Conservation (phyloP, 108 stramenopile genomes). For the Mayamaea pseudoterrestris region DNA sequence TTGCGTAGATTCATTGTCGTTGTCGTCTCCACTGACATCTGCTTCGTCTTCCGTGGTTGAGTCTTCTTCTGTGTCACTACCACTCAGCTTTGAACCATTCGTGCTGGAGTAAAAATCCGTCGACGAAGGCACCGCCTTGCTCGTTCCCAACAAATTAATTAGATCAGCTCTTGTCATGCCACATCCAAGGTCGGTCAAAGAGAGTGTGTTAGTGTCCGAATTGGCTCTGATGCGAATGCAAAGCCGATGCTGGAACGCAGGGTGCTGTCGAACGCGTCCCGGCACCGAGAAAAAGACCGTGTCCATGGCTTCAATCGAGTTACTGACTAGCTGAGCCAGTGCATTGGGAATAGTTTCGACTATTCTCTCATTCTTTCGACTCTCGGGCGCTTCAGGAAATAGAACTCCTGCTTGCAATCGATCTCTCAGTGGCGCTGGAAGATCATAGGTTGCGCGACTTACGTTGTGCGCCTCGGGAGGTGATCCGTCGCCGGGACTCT, state of each 20-base stretch:
- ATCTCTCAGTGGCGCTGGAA: slow-evolving; percentile 9
- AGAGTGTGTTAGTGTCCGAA: slow-evolving; percentile 4
- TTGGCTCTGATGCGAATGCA: slow-evolving; percentile 9
- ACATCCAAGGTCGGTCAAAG: slow-evolving; percentile 26
- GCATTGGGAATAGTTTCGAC: slow-evolving; percentile 3
- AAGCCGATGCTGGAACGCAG: slow-evolving; percentile 8
- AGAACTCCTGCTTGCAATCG: neutral
- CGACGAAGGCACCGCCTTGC: slow-evolving; percentile 11
- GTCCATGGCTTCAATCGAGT: slow-evolving; percentile 23
- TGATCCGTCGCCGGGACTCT: neutral
- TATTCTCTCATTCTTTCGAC: neutral
- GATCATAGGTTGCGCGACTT: slow-evolving; percentile 10
- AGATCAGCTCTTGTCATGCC: slow-evolving; percentile 34
- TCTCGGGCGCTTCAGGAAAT: neutral
- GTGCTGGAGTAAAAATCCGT: neutral
- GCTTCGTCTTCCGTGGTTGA: neutral
- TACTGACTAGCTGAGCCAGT: slow-evolving; percentile 13
- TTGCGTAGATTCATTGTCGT: neutral
- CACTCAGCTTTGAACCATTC: neutral
- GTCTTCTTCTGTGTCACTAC: slow-evolving; percentile 1
- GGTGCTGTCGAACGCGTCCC: slow-evolving; percentile 1
- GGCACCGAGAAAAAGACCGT: slow-evolving; percentile 20
- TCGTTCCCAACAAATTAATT: slow-evolving; percentile 30
- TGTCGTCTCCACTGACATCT: slow-evolving; percentile 9
- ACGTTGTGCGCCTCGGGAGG: neutral